Conservation (phyloP, 352 stramenopile species). For the Discostella stelligera region DNA sequence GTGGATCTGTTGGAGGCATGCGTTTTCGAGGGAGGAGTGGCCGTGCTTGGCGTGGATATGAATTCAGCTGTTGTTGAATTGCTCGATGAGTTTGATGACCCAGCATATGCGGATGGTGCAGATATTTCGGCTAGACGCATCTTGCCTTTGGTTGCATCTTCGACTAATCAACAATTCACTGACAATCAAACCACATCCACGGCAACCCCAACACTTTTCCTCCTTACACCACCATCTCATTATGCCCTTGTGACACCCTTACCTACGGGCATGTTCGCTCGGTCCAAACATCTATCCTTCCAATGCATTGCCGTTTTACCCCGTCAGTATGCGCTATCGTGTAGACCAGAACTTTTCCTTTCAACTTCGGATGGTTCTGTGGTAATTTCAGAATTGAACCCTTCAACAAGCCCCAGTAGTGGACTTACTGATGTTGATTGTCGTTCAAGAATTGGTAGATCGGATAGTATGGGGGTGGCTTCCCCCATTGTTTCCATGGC, state of each 20-base stretch:
- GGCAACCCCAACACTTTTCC: slow-evolving; percentile 5
- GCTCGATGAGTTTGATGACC: slow-evolving; percentile 80
- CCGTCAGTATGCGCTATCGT: slow-evolving; percentile 87
- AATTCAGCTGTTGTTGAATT: slow-evolving; percentile 78
- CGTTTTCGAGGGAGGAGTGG: slow-evolving; percentile 74
- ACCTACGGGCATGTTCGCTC: slow-evolving; percentile 59
- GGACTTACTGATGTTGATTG: slow-evolving; percentile 76
- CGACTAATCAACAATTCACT: not conserved
- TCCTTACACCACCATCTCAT: slow-evolving; percentile 37
- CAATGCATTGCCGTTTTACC: slow-evolving; percentile 88
- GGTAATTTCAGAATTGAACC: slow-evolving; percentile 71
- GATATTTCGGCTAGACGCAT: slow-evolving; percentile 53
- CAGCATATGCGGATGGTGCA: slow-evolving; percentile 58
- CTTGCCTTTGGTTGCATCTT: slow-evolving; percentile 28
- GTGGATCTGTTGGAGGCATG: slow-evolving; percentile 59
- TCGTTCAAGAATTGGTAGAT: slow-evolving; percentile 72
- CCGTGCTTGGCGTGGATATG: slow-evolving; percentile 67
- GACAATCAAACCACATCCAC: slow-evolving; percentile 11
- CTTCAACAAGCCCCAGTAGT: slow-evolving; percentile 50
- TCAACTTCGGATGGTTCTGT: slow-evolving; percentile 89
- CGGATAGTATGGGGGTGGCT: not conserved
- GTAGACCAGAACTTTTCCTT: slow-evolving; percentile 91
- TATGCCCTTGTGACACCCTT: slow-evolving; percentile 74
- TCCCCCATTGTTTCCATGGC: slow-evolving; percentile 90
- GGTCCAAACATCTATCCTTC: slow-evolving; percentile 58